Evolutionary conservation across 148 eudicot species (phyloP), one percentile per base, ranked within the genome.

Genomic region (Camellia lanceoleosa): DNA sequence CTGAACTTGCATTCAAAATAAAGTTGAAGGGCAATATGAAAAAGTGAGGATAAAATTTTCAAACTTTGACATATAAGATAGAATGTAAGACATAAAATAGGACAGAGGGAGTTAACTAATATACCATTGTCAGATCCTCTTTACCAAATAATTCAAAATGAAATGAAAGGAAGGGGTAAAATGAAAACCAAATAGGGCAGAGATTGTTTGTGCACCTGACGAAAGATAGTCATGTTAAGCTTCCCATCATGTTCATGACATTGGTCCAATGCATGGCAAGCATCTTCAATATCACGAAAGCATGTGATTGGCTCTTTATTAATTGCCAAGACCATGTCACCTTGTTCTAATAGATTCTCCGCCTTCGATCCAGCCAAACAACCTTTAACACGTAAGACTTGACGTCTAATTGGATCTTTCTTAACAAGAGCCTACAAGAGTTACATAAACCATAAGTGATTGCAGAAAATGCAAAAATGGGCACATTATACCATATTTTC

Each of bases 351-450:
- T 80, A 88, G 73, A 78, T 91, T 92, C 71, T 88, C 94, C 77
- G 97, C 97, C 80, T 84, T 93, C 77, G 99, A 95, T 71, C 97
- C 97, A 79, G 99, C 99, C 87, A 93, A 88, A 88, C 99, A 95
- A 79, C 97, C 93, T 90, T 95, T 93, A 73, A 95, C 99, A 76
- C 94, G 91, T 67, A 95, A 86, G 68, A 95, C 99, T 86, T 95
- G 99, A 61, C 97, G 92, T 87, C 97, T 87, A 61, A 89, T 71
- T 68, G 99, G 97, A 85, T 95, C 99, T 83, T 92, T 93, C 85
- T 87, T 92, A 68, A 91, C 94, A 83, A 95, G 94, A 69, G 97
- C 97, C 97, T 95, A 80, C 38, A 30, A 69, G 46, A 69, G 16
- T 30, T 30, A 30, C 69, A 83, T 72, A 69, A 64, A 38, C 70